Evolutionary conservation across 495 filamentous ascomycete genomes (phyloP).

Genomic region (Xylaria telfairii): DNA sequence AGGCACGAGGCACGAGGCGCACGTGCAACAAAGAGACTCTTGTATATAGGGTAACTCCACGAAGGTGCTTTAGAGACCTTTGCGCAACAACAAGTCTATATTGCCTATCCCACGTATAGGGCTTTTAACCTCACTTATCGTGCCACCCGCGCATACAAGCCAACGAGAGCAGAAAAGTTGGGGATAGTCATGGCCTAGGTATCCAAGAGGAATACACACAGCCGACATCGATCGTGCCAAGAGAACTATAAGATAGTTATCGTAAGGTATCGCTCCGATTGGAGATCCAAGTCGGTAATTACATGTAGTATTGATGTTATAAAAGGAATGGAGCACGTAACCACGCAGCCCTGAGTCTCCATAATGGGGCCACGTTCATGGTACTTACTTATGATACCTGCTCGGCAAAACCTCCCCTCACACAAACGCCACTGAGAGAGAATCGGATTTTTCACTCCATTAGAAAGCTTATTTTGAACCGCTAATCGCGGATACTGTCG

Average conservation of each 20-base stretch:
- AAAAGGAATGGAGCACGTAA: background rate
- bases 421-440: too few species aligned
- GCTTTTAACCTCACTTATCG: too few species aligned
- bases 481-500: too few species aligned
- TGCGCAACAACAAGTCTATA: too few species aligned
- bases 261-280: background rate
- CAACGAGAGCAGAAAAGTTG: background rate
- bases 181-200: background rate
- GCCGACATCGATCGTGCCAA: background rate
- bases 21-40: too few species aligned
- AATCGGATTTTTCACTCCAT: too few species aligned
- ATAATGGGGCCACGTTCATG: background rate
- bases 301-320: background rate
- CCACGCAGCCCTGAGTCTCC: background rate
- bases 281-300: background rate
- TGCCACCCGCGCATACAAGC: background rate
- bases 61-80: too few species aligned
- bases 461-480: too few species aligned
- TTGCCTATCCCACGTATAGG: too few species aligned
- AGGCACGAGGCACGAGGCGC: too few species aligned
- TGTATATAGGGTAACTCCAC: too few species aligned
- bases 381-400: background rate
- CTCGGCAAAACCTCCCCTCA: too few species aligned
- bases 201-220: background rate
- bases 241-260: background rate